These are phyloP conservation scores for Torulaspora delbrueckii DNA, from an alignment of 805 yeast species.

Conservation along the genomic window DNA sequence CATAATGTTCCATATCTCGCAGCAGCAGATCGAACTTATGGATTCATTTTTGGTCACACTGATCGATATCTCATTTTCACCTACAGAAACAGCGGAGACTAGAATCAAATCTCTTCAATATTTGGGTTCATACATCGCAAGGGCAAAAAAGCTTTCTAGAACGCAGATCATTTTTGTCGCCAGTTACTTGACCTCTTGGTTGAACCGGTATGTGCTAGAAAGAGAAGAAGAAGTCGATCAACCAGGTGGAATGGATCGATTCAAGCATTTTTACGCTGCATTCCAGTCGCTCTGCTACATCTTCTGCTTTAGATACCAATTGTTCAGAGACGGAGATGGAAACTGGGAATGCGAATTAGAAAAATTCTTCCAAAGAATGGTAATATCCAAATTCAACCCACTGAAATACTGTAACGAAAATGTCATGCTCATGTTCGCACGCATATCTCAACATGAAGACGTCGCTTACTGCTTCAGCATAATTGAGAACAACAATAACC, in stretches of 20 bases:
- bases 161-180: slow-evolving; percentile 76
- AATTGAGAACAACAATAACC: slow-evolving; percentile 76
- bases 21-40: slow-evolving; percentile 72
- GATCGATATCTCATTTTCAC: slow-evolving; percentile 75
- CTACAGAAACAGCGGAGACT: slow-evolving; percentile 62
- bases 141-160: slow-evolving; percentile 68
- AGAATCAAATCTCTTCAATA: slow-evolving; percentile 90
- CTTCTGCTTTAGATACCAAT: slow-evolving; percentile 78
- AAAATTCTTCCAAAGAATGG: slow-evolving; percentile 78
- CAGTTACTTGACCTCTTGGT: slow-evolving; percentile 79
- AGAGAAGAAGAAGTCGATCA: slow-evolving; percentile 77
- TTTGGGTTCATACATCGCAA: slow-evolving; percentile 80
- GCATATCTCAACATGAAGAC: slow-evolving; percentile 82
- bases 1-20: slow-evolving; percentile 73
- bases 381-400: slow-evolving; percentile 88
- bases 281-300: slow-evolving; percentile 87
- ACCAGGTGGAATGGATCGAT: slow-evolving; percentile 77
- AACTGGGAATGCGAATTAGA: slow-evolving; percentile 80
- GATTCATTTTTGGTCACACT: slow-evolving; percentile 80
- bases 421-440: slow-evolving; percentile 89
- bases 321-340: slow-evolving; percentile 43
- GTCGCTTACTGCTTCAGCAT: slow-evolving; percentile 91
- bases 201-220: slow-evolving; percentile 72
- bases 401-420: slow-evolving; percentile 89
- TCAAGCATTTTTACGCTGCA: slow-evolving; percentile 82